Evolutionary conservation across 2,329 filamentous ascomycete species (phyloP).

Genomic region (Zalaria obscura): DNA sequence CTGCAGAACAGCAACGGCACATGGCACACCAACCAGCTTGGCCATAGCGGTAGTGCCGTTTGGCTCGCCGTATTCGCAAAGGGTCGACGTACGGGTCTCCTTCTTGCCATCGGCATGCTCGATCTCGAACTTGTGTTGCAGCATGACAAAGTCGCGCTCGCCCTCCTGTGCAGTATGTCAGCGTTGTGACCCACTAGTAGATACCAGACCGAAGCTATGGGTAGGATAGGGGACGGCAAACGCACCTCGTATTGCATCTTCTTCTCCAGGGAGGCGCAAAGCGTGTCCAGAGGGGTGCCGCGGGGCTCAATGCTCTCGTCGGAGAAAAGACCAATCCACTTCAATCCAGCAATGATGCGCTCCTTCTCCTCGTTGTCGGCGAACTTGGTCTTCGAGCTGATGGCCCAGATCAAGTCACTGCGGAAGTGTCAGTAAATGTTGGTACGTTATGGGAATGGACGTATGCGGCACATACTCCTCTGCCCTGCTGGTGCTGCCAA

Average conservation of each 20-base stretch:
- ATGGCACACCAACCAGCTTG: conserved; percentile 64
- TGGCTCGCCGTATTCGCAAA: conserved; percentile 69
- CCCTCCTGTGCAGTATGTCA: conserved; percentile 29
- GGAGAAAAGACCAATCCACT: conserved; percentile 58
- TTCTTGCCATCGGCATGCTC: conserved; percentile 65
- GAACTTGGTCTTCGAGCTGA: conserved; percentile 65
- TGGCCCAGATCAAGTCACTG: conserved; percentile 47
- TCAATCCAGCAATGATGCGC: conserved; percentile 55
- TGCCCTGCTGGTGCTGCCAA: conserved; percentile 51
- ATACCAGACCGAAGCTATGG: neutral
- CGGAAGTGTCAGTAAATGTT: no score
- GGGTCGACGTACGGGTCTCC: conserved; percentile 67
- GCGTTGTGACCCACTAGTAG: neutral
- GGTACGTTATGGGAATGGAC: no score
- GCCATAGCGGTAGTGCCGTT: conserved; percentile 64
- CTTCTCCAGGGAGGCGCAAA: conserved; percentile 75
- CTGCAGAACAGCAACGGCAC: conserved; percentile 50
- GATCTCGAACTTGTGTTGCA: conserved; percentile 74
- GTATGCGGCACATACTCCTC: conserved; percentile 27
- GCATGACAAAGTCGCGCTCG: conserved; percentile 71
- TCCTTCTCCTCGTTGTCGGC: conserved; percentile 51
- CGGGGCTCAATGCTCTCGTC: conserved; percentile 54
- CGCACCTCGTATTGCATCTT: conserved; percentile 67
- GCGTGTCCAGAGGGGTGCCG: conserved; percentile 76
- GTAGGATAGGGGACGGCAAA: neutral